Percentiles rank a stretch among this genome's conserved stretches.
Conservation (phyloP, 1,139 yeast genomes). For the Debaryomyces robertsiae region DNA sequence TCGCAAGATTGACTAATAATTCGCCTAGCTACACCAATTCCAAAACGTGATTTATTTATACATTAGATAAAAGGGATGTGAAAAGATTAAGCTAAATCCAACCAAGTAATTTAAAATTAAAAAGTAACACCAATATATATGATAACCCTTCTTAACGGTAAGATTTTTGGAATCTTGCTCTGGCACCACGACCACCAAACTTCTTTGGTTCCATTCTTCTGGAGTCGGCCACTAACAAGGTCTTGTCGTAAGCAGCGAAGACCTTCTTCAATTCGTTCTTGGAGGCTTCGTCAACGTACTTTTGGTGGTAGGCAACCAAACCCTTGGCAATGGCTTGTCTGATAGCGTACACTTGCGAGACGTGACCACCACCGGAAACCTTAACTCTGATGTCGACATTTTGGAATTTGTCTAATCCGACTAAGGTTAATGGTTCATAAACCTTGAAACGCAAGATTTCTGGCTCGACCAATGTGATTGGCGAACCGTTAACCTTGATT, state of each 20-base stretch:
- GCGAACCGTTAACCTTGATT: constrained; percentile 98
- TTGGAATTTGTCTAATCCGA: constrained; percentile 98
- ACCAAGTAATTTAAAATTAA: constrained; percentile 7
- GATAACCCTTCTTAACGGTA: constrained; percentile 75
- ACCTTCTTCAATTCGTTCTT: constrained; percentile 99
- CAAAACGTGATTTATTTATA: constrained; percentile 15
- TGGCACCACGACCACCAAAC: constrained; percentile 99
- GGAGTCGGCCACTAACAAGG: constrained; percentile 98
- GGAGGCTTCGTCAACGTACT: constrained; percentile 98
- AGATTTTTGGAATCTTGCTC: constrained; percentile 99
- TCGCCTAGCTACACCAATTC: constrained; percentile 1
- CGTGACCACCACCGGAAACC: constrained; percentile 99
- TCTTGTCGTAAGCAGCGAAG: constrained; percentile 97
- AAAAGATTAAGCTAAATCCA: constrained; percentile 5
- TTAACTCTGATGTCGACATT: constrained; percentile 98
- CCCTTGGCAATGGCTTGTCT: constrained; percentile 99
- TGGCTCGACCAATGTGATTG: constrained; percentile 98
- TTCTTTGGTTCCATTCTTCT: constrained; percentile 99
- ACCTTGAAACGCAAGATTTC: constrained; percentile 99
- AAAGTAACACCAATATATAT: constrained; percentile 10
- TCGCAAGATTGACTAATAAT: too few relatives aligned
- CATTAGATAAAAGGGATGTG: constrained; percentile 15
- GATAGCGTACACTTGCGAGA: constrained; percentile 98
- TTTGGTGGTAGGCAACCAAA: constrained; percentile 98
- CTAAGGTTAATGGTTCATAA: constrained; percentile 98